Evolutionary conservation across 2,329 filamentous ascomycete species (phyloP), one percentile per base, ranked within the genome.

Genomic region (Blumeria hordei): DNA sequence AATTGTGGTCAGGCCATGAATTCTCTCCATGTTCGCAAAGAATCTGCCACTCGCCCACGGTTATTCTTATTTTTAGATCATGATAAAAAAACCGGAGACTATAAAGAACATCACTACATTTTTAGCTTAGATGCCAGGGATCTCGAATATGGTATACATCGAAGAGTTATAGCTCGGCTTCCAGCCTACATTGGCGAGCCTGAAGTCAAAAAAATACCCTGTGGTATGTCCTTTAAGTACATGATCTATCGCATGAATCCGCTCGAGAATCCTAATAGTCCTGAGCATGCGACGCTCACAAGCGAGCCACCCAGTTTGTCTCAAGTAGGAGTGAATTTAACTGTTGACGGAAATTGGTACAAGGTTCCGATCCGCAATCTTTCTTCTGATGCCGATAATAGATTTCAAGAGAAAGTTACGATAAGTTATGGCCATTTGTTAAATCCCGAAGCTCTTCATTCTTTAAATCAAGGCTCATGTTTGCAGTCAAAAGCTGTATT

Each of bases 21-120:
- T 14, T 72, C 72, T 54, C 63, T 82, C 21, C 79, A 81, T 63
- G 56, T 59, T 1, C 57, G 60, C 6, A 41, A 44, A 16, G 51
- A 57, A 3, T 43, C 53, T 11, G 18, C 39, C 8, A 18, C 32
- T 6, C 7, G 44, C 3, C 16, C 39, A 9, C 61, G 67, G 0
- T 55, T 80, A 0, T 82, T 72, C 59, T 63, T 83, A 2, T 81
- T 80, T 60, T 65, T 78, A 3, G 76, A 83, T 55, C 74, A 77
- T 0, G 66, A 69, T 5, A 16, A 49, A 5, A 70, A 70, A 14
- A 68, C 73, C 37, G 72, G 72, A 0, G 63, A 71, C 33, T 63
- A 69, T 0, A 61, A 67, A 0, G 55, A 71, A 5, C 77, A 82
- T 61, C 64, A 63, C 1, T 80, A 79, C 59, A 72, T 81, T 0